These are phyloP conservation scores for Pythium volutum DNA, from an alignment of 352 stramenopile species.

Conservation along the genomic window DNA sequence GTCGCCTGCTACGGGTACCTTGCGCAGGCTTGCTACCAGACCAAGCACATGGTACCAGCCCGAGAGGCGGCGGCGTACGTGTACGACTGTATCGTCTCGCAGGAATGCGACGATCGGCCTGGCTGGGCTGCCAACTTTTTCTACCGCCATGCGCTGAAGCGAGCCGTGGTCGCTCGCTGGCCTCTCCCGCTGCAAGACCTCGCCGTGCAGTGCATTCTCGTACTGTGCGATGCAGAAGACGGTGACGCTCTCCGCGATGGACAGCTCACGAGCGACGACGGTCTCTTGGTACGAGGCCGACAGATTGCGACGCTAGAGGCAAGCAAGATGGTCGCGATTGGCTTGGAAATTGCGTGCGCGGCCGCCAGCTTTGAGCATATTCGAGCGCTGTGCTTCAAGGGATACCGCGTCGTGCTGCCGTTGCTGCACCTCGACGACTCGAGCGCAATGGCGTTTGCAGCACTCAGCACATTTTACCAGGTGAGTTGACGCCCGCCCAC, in stretches of 20 bases:
- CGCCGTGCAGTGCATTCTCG: constrained; percentile 46
- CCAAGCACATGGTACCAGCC: constrained; percentile 28
- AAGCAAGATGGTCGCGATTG: constrained; percentile 48
- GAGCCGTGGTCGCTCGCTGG: constrained; percentile 39
- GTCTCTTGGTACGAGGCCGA: constrained; percentile 20
- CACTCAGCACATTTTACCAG: constrained; percentile 57
- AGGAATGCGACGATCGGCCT: constrained; percentile 22
- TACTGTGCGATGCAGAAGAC: constrained; percentile 48
- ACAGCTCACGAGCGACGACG: constrained; percentile 23
- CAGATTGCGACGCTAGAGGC: constrained; percentile 50
- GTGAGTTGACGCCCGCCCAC: too few species aligned
- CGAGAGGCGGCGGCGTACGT: constrained; percentile 40
- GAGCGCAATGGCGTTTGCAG: constrained; percentile 40
- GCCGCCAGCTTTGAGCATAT: constrained; percentile 51
- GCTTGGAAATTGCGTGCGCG: constrained; percentile 55
- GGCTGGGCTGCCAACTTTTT: constrained; percentile 60
- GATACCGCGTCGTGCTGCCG: constrained; percentile 62
- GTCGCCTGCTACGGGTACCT: constrained; percentile 72
- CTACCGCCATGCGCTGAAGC: constrained; percentile 55
- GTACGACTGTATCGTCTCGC: constrained; percentile 48
- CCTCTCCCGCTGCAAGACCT: constrained; percentile 53
- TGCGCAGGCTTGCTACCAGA: constrained; percentile 44
- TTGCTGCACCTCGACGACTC: constrained; percentile 54
- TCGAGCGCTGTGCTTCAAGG: constrained; percentile 54
- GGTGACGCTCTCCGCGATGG: constrained; percentile 47